Conservation (phyloP, 139 green algal species). For the Chlamydomonas sphaeroides region DNA sequence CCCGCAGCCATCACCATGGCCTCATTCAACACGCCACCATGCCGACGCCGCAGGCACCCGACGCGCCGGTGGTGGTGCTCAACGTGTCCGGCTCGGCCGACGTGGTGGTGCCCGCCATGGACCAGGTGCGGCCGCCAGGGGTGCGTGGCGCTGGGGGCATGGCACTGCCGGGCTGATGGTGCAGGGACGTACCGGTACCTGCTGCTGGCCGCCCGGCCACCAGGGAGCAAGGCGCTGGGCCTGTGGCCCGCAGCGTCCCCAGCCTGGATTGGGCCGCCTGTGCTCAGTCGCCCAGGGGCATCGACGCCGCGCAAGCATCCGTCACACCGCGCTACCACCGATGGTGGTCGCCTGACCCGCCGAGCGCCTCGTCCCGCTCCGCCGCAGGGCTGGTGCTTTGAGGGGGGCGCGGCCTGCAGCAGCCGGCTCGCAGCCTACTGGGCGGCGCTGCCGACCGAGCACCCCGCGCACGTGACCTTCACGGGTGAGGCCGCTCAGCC, state of each 20-base stretch:
- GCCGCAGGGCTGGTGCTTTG: conserved; percentile 66
- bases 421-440: conserved; percentile 58
- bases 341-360: neutral
- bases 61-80: conserved; percentile 53
- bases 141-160: too few relatives aligned
- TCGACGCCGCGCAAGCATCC: neutral
- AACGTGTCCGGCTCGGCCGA: conserved; percentile 35
- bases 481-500: too few relatives aligned
- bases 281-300: neutral
- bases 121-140: conserved; percentile 44
- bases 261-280: neutral
- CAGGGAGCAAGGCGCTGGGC: too few relatives aligned
- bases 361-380: too few relatives aligned
- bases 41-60: conserved; percentile 40
- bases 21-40: too few relatives aligned
- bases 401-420: conserved; percentile 18
- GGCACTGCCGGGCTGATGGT: too few relatives aligned
- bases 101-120: conserved; percentile 43
- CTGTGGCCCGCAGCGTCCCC: too few relatives aligned
- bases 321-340: neutral
- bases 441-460: conserved; percentile 46
- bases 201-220: too few relatives aligned
- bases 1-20: neutral
- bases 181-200: too few relatives aligned
- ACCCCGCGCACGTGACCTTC: conserved; percentile 42